These are phyloP conservation scores for Talaromyces liani DNA, from an alignment of 495 filamentous ascomycete species.

Conservation along the genomic window DNA sequence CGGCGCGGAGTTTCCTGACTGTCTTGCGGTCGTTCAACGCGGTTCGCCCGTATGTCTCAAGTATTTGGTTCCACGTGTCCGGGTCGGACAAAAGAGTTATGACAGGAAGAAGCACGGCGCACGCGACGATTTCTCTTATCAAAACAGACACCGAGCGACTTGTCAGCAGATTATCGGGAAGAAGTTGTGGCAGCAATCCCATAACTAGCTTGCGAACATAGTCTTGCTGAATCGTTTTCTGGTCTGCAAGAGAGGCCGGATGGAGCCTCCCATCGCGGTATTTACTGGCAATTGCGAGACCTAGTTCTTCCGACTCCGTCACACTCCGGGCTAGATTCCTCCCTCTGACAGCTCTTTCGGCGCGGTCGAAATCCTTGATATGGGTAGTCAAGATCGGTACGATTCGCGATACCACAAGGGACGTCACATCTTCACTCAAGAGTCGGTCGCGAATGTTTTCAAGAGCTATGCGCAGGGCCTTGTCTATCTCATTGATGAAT, in stretches of 20 bases:
- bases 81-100: conserved; percentile 56
- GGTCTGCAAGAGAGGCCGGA: conserved; percentile 75
- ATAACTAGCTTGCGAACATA: conserved; percentile 68
- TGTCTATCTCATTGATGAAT: conserved; percentile 82
- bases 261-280: conserved; percentile 87
- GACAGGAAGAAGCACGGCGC: conserved; percentile 33
- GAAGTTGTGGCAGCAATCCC: conserved; percentile 63
- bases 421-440: conserved; percentile 66
- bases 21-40: conserved; percentile 94
- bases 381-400: conserved; percentile 89
- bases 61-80: conserved; percentile 93
- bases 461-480: conserved; percentile 66
- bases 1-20: conserved; percentile 86
- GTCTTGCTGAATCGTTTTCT: conserved; percentile 75
- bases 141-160: conserved; percentile 75
- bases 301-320: conserved; percentile 93
- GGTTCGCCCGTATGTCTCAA: conserved; percentile 81
- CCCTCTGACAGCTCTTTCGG: conserved; percentile 80
- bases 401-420: conserved; percentile 69
- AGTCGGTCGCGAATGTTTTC: conserved; percentile 61
- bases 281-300: conserved; percentile 87
- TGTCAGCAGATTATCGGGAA: conserved; percentile 64
- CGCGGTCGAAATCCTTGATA: conserved; percentile 82
- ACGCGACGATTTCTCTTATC: conserved; percentile 74
- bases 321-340: conserved; percentile 79